phyloP scores from a whole-genome alignment of 257 asterid genomes.

The Ilex asprella region DNA sequence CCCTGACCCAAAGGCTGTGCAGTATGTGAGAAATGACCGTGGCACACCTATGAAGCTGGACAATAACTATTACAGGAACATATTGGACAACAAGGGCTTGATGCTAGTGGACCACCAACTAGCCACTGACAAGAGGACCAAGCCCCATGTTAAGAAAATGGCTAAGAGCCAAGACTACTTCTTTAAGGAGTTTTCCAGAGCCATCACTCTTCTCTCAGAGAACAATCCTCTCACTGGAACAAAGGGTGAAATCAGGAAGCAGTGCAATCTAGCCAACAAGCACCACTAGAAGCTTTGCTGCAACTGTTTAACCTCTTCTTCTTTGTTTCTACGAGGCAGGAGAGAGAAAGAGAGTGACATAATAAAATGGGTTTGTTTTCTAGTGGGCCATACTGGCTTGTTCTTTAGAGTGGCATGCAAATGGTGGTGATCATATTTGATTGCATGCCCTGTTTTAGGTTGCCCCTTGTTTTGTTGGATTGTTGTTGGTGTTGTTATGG shows the following conservation, averaged over 20 bases:
- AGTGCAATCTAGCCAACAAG: constrained; percentile 83
- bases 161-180: constrained; percentile 79
- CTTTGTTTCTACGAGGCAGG: background rate
- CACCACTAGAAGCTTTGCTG: constrained; percentile 23
- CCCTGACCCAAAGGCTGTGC: constrained; percentile 98
- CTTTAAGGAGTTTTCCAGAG: constrained; percentile 65
- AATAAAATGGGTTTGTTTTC: constrained; percentile 21
- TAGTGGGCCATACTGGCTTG: background rate
- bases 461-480: constrained; percentile 5
- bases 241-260: constrained; percentile 78
- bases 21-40: constrained; percentile 89
- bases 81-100: constrained; percentile 78
- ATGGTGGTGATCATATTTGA: constrained; percentile 11
- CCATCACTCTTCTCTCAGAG: constrained; percentile 73
- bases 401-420: constrained; percentile 6
- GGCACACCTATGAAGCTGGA: constrained; percentile 94
- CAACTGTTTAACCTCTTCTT: constrained; percentile 9
- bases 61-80: constrained; percentile 85
- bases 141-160: constrained; percentile 83
- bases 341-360: background rate
- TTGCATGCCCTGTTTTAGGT: constrained; percentile 12
- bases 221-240: constrained; percentile 88
- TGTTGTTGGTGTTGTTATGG: constrained; percentile 1
- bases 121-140: constrained; percentile 68
- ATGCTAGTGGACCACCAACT: constrained; percentile 78